These are phyloP conservation scores for Harringtonia lauricola DNA, from an alignment of 2,329 filamentous ascomycete genomes.

Conservation along the genomic window DNA sequence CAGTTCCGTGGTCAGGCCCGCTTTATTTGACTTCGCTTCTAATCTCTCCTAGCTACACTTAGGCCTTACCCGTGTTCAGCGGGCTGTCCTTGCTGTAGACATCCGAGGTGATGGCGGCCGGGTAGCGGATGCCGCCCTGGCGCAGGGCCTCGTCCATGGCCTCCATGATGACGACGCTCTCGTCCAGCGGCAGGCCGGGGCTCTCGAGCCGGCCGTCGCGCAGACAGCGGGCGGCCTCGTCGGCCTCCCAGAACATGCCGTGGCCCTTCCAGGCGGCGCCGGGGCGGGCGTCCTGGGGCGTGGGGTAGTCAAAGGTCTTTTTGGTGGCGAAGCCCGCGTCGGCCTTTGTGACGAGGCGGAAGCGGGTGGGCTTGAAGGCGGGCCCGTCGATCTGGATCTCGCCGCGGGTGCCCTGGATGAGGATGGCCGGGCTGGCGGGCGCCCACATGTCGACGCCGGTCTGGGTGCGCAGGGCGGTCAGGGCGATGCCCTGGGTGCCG, in stretches of 20 bases:
- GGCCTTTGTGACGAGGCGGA: slow-evolving; percentile 42
- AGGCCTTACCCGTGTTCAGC: slow-evolving; percentile 43
- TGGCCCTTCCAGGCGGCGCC: slow-evolving; percentile 42
- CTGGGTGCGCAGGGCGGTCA: slow-evolving; percentile 51
- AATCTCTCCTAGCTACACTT: background rate
- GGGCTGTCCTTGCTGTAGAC: slow-evolving; percentile 49
- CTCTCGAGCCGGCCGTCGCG: slow-evolving; percentile 71
- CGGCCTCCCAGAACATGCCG: slow-evolving; percentile 61
- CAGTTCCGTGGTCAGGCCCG: too few relatives aligned
- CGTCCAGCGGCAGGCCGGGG: slow-evolving; percentile 55
- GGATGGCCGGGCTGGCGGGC: slow-evolving; percentile 54
- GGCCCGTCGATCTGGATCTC: slow-evolving; percentile 73
- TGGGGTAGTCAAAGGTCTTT: slow-evolving; percentile 38
- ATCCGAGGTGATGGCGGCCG: slow-evolving; percentile 43
- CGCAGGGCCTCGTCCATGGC: slow-evolving; percentile 44
- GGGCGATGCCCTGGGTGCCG: slow-evolving; percentile 61
- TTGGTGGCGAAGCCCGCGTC: background rate
- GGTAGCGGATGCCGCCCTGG: slow-evolving; percentile 43
- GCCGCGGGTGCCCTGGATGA: slow-evolving; percentile 69
- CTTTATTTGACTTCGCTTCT: background rate
- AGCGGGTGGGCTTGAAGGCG: slow-evolving; percentile 57
- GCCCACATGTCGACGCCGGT: slow-evolving; percentile 51
- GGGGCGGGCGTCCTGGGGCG: slow-evolving; percentile 36
- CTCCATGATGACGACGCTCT: slow-evolving; percentile 81
- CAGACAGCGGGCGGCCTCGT: slow-evolving; percentile 33